A percentile compares a stretch with the other conserved stretches of the same genome.
These are phyloP conservation scores for Wallacemonas sp. DNA, from an alignment of 208 protist genomes.

Conservation along the genomic window DNA sequence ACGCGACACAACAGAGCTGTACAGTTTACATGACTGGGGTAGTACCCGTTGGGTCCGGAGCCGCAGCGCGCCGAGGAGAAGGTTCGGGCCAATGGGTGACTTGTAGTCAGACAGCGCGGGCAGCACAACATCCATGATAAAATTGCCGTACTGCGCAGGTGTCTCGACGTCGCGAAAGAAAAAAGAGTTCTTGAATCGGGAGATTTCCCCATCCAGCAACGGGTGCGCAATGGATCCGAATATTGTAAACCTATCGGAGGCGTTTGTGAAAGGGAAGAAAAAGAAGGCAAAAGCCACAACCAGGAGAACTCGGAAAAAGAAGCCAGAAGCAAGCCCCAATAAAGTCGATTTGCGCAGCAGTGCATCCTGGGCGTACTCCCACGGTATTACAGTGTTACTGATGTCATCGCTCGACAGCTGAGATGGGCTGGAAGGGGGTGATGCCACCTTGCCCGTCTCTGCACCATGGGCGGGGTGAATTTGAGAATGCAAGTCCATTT, in stretches of 20 bases:
- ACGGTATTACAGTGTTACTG: constrained; percentile 14
- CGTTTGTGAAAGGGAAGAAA: constrained; percentile 16
- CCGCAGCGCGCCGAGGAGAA: constrained; percentile 28
- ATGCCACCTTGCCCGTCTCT: neutral
- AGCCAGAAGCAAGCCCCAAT: constrained; percentile 2
- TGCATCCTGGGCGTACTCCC: constrained; percentile 23
- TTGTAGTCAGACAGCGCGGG: constrained; percentile 15
- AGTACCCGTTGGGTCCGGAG: constrained; percentile 32
- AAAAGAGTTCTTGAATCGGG: constrained; percentile 11
- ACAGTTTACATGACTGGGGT: constrained; percentile 18
- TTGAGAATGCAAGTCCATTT: neutral
- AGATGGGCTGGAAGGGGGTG: neutral
- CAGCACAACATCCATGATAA: constrained; percentile 24
- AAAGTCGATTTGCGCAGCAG: constrained; percentile 16
- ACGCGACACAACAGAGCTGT: constrained; percentile 8
- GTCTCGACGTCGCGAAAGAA: constrained; percentile 16
- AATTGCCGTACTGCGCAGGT: constrained; percentile 29
- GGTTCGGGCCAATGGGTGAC: constrained; percentile 17
- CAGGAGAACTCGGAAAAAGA: constrained; percentile 18
- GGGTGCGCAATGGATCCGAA: constrained; percentile 2
- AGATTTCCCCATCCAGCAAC: constrained; percentile 6
- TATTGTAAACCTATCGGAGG: neutral
- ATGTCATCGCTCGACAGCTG: neutral
- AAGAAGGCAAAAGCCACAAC: constrained; percentile 34
- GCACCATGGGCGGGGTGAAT: neutral